A percentile compares a stretch with the other conserved stretches of the same genome.
These are phyloP conservation scores for Stentor roeselii DNA, from an alignment of 73 alveolate species.

Conservation along the genomic window DNA sequence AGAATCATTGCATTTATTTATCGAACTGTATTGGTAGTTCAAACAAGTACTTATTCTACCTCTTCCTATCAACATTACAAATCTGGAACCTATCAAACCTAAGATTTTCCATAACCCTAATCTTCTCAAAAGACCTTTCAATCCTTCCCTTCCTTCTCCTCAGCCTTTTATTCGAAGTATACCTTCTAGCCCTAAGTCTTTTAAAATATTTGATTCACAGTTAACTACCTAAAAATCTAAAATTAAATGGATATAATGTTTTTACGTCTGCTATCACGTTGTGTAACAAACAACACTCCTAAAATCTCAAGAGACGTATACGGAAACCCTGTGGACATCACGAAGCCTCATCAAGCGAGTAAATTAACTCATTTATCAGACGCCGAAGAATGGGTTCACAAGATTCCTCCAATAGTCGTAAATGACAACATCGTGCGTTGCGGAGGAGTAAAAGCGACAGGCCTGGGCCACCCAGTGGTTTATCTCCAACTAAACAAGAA, in stretches of 20 bases:
- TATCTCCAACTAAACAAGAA: slow-evolving; percentile 52
- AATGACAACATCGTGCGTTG: slow-evolving; percentile 57
- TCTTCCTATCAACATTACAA: too few relatives aligned
- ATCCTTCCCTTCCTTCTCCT: too few relatives aligned
- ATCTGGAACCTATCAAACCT: too few relatives aligned
- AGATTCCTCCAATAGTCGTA: slow-evolving; percentile 51
- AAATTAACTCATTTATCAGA: slow-evolving; percentile 44
- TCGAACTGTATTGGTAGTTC: too few relatives aligned
- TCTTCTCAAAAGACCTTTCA: too few relatives aligned
- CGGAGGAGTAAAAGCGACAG: slow-evolving; percentile 28
- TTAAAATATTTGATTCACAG: too few relatives aligned
- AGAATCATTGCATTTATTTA: too few relatives aligned
- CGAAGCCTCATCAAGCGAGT: slow-evolving; percentile 3
- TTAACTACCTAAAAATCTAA: too few relatives aligned
- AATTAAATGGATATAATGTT: neutral
- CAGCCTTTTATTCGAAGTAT: too few relatives aligned
- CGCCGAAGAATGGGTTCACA: slow-evolving; percentile 58
- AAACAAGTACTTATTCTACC: too few relatives aligned
- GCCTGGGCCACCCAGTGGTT: slow-evolving; percentile 59
- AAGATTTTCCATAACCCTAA: too few relatives aligned
- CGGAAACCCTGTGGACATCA: slow-evolving; percentile 11
- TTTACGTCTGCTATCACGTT: neutral
- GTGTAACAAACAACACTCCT: neutral
- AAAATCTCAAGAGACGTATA: slow-evolving; percentile 15
- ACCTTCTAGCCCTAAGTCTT: too few relatives aligned